Conservation (phyloP, 768 basidiomycete species). For the Trametes elegans region DNA sequence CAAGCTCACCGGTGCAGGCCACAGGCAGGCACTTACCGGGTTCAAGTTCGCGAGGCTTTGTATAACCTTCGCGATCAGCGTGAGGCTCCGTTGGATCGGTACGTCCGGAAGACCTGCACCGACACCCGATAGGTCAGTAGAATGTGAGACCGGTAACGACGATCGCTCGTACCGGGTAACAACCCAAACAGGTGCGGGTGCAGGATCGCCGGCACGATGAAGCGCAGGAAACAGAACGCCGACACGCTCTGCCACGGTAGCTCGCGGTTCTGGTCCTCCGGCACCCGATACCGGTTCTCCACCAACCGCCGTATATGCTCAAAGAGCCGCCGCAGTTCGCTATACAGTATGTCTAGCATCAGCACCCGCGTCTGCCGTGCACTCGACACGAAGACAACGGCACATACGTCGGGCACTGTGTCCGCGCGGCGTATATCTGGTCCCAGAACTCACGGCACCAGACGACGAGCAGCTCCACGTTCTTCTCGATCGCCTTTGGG, state of each 20-base stretch:
- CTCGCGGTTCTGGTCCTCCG: slow-evolving; percentile 46
- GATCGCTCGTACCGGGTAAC: slow-evolving; percentile 53
- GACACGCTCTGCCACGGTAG: slow-evolving; percentile 82
- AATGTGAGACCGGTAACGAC: neutral
- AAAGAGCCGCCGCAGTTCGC: slow-evolving; percentile 73
- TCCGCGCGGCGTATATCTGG: slow-evolving; percentile 70
- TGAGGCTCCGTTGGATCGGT: slow-evolving; percentile 76
- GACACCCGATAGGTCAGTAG: neutral
- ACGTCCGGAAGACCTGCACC: slow-evolving; percentile 59
- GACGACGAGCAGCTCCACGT: slow-evolving; percentile 63
- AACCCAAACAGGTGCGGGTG: slow-evolving; percentile 84
- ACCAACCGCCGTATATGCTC: slow-evolving; percentile 69
- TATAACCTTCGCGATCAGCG: slow-evolving; percentile 83
- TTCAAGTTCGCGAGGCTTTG: slow-evolving; percentile 88
- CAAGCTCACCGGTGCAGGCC: neutral
- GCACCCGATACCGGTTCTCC: slow-evolving; percentile 57
- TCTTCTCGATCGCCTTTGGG: slow-evolving; percentile 60
- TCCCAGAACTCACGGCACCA: slow-evolving; percentile 85
- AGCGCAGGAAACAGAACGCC: slow-evolving; percentile 86
- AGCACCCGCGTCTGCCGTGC: neutral
- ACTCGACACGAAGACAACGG: neutral
- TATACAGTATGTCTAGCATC: no score
- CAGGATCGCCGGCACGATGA: slow-evolving; percentile 88
- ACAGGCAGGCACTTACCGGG: slow-evolving; percentile 43
- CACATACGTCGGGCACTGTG: slow-evolving; percentile 73